Conservation (phyloP, 148 eudicot genomes). For the Silene conica region DNA sequence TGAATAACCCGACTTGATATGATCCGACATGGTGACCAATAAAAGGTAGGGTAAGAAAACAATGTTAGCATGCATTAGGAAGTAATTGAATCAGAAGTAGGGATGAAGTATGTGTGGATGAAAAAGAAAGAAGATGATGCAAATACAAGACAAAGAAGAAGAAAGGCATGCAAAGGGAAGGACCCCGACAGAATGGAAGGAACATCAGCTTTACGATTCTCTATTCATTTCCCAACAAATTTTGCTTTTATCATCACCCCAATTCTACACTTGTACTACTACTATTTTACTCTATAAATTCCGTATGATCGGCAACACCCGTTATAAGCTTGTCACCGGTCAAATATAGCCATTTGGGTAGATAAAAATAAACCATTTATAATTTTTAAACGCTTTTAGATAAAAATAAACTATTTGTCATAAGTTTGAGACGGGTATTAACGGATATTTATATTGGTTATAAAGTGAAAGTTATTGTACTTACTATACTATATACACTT, state of each 20-base stretch:
- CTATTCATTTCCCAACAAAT: constrained; percentile 63
- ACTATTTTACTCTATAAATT: too few relatives aligned
- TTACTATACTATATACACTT: not conserved
- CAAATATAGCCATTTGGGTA: too few relatives aligned
- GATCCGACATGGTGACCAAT: not conserved
- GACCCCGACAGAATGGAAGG: constrained; percentile 70
- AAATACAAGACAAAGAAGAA: constrained; percentile 17
- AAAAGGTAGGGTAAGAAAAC: not conserved
- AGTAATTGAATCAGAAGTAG: not conserved
- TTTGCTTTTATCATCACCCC: constrained; percentile 23
- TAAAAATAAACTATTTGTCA: too few relatives aligned
- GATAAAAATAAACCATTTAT: too few relatives aligned
- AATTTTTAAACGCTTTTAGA: too few relatives aligned
- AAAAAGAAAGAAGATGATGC: not conserved
- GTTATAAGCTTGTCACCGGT: too few relatives aligned
- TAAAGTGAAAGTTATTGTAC: too few relatives aligned
- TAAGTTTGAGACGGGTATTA: too few relatives aligned
- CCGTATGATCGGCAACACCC: too few relatives aligned
- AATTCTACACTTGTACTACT: not conserved
- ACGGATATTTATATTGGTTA: too few relatives aligned
- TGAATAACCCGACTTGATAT: too few relatives aligned
- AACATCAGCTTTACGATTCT: constrained; percentile 48
- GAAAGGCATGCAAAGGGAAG: constrained; percentile 25
- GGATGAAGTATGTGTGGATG: constrained; percentile 2
- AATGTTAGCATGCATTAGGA: not conserved